Base-by-base conservation (phyloP, 768 basidiomycete species). In the Nidularia pulvinata region DNA sequence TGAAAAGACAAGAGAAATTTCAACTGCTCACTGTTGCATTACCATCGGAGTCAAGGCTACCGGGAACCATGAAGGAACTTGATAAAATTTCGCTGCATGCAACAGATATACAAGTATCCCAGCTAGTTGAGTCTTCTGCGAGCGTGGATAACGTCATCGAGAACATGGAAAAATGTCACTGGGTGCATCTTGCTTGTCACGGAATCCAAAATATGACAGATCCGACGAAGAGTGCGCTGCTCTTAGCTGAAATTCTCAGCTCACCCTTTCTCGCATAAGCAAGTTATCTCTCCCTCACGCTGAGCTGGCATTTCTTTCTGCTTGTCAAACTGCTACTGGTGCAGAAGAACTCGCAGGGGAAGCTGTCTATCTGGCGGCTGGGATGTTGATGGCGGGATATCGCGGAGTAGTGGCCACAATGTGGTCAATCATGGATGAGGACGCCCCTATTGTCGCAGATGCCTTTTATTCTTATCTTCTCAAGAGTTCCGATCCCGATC, bases 281-380 rank as follows among this genome's bases (percentile, higher is more conserved):
- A 50, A 22, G 61, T 49, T 58, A 7, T 33, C 55, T 54, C 36
- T 63, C 50, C 49, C 57, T 6, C 22, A 56, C 54, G 53, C 63
- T 30, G 57, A 64, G 22, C 59, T 79, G 14, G 78, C 73, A 1
- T 73, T 76, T 57, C 69, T 79, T 7, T 76, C 74, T 7, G 76
- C 77, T 1, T 79, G 78, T 52, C 64, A 78, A 52, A 78, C 73
- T 9, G 74, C 72, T 1, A 64, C 54, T 14, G 69, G 75, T 1
- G 61, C 64, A 30, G 55, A 63, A 25, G 49, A 55, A 5, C 55
- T 58, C 14, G 50, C 65, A 14, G 65, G 66, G 5, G 53, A 63
- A 51, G 48, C 62, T 0, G 57, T 77, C 2, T 69, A 73, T 62
- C 58, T 78, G 2, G 69, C 74, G 0, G 74, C 75, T 5, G 70